Conservation (phyloP, 2,329 filamentous ascomycete genomes). For the Pseudocercospora vitis region DNA sequence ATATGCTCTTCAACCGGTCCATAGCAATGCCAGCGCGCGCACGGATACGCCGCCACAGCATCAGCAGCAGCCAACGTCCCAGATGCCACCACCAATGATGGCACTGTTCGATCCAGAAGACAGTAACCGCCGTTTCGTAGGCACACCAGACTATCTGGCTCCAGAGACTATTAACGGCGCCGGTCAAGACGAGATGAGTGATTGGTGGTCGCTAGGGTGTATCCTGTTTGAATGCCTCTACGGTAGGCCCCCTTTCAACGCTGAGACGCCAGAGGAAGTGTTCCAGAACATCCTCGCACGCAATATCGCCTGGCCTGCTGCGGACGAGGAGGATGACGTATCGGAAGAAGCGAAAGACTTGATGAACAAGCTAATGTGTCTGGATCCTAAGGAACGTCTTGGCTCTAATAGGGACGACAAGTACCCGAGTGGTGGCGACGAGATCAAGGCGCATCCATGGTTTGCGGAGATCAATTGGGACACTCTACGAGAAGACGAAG, state of each 20-base stretch:
- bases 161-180: conserved; percentile 95
- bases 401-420: conserved; percentile 85
- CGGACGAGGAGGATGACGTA: conserved; percentile 69
- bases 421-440: conserved; percentile 78
- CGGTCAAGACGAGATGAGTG: conserved; percentile 94
- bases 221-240: conserved; percentile 96
- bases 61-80: conserved; percentile 55
- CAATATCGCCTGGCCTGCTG: conserved; percentile 88
- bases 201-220: conserved; percentile 99
- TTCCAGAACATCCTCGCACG: conserved; percentile 94
- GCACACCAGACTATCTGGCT: conserved; percentile 93
- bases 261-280: conserved; percentile 82
- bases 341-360: conserved; percentile 89
- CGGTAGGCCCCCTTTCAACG: conserved; percentile 91
- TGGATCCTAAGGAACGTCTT: conserved; percentile 76
- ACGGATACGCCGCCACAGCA: conserved; percentile 58
- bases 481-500: conserved; percentile 86
- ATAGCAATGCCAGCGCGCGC: conserved; percentile 49
- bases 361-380: conserved; percentile 86
- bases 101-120: conserved; percentile 94
- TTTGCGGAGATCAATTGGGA: conserved; percentile 88
- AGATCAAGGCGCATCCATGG: conserved; percentile 88
- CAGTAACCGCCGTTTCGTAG: conserved; percentile 87
- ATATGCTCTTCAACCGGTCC: conserved; percentile 61
- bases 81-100: conserved; percentile 88